Evolutionary conservation across 129 eudicot genomes (phyloP).

Genomic region (Helianthus tuberosus): DNA sequence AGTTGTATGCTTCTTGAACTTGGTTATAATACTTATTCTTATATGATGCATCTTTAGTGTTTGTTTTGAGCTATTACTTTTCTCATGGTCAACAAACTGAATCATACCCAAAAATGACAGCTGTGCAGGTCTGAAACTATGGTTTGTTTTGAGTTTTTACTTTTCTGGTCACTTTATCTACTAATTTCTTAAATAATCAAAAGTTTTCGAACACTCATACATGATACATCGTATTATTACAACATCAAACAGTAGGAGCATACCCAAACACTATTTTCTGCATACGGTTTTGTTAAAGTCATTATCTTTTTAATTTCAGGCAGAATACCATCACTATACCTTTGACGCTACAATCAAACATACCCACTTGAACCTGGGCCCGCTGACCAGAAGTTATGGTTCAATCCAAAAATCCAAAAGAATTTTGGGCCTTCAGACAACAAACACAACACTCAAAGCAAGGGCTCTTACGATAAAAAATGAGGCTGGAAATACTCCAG

Average conservation of each 20-base stretch:
- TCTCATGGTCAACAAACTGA: no score
- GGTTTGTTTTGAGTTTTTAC: no score
- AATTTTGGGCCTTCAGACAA: neutral
- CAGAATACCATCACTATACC: conserved; percentile 69
- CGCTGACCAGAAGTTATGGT: conserved; percentile 62
- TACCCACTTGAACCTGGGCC: conserved; percentile 69
- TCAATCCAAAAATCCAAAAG: conserved; percentile 40
- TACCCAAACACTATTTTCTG: neutral
- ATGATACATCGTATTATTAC: no score
- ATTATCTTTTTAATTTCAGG: conserved; percentile 43
- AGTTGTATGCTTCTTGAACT: neutral
- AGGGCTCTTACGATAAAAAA: conserved; percentile 28
- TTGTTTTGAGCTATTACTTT: neutral
- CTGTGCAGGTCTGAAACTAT: no score
- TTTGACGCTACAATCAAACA: conserved; percentile 76
- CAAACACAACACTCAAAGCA: conserved; percentile 47
- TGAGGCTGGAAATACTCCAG: conserved; percentile 43
- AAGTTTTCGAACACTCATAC: no score
- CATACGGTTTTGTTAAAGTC: neutral
- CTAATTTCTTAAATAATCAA: no score
- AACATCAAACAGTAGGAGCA: neutral
- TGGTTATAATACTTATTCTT: neutral
- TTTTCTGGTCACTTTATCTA: no score
- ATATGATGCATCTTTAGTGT: neutral
- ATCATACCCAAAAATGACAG: no score